Base-by-base conservation (phyloP, 257 asterid species). In the Verbascum thapsus region DNA sequence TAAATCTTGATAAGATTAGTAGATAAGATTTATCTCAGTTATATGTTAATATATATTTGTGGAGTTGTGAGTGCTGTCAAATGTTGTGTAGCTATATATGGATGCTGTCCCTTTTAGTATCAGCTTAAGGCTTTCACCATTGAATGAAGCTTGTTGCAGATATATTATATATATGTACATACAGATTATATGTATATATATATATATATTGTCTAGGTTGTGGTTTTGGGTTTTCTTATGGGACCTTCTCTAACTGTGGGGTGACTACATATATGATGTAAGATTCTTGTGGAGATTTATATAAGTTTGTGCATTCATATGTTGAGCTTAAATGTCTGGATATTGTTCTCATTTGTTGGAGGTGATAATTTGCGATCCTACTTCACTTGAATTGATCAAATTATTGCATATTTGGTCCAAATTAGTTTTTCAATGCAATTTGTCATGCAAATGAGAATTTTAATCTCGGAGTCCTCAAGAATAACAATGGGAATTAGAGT, bases 51-150 rank as follows among this genome's bases (percentile, higher is more conserved):
- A 3, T 35, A 8, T 13, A 12, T 63, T 38, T 50, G 60, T 35
- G 7, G 20, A n/a, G 7, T 7, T 40, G 35, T 16, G 20, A 47
- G 10, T 53, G 16, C 10, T 44, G 9, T 7, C 10, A 13, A n/a
- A 5, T 16, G 23, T 47, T 19, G 51, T 42, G 63, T 44, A 3
- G 3, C 0, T 19, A 20, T 47, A 18, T 10, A 32, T 6, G 43
- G 71, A 65, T 18, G 71, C 63, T 54, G 69, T 43, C 63, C 45
- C 5, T 65, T 65, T 65, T 47, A 55, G 41, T 11, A 42, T 54
- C 56, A 53, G 70, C 53, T 53, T 53, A 62, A 50, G 42, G 52
- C 30, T 13, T 26, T 26, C 32, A 26, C 3, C 32, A 26, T 26
- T 26, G 5, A 26, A 5, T 26, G 5, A 26, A 5, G 32, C 32